These are phyloP conservation scores for Schizonepeta tenuifolia DNA, from an alignment of 257 asterid genomes.

Conservation along the genomic window DNA sequence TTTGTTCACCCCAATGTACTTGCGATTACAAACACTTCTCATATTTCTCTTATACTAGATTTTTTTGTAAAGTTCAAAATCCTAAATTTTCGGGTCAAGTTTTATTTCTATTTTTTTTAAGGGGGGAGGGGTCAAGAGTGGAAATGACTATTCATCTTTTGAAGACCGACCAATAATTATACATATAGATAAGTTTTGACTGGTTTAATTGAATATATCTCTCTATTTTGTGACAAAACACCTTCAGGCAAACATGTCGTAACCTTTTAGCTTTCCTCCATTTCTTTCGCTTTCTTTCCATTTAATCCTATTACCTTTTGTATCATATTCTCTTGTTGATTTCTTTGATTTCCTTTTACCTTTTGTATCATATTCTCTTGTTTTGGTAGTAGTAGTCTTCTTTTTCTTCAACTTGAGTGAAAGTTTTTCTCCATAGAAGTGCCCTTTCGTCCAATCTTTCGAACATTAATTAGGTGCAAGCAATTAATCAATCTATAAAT, in stretches of 20 bases:
- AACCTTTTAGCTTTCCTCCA: not conserved
- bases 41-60: too few relatives aligned
- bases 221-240: not conserved
- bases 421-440: too few relatives aligned
- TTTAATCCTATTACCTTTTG: not conserved
- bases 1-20: too few relatives aligned
- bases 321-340: not conserved
- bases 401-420: not conserved
- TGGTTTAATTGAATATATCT: not conserved
- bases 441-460: too few relatives aligned
- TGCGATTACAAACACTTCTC: too few relatives aligned
- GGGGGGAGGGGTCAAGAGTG: too few relatives aligned
- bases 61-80: not conserved
- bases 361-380: not conserved
- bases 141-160: not conserved
- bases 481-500: too few relatives aligned
- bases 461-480: too few relatives aligned
- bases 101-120: too few relatives aligned
- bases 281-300: not conserved
- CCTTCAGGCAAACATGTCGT: slow-evolving; percentile 8
- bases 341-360: not conserved
- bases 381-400: not conserved
- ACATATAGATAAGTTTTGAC: not conserved
- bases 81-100: not conserved
- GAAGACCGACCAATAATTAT: too few relatives aligned